phyloP scores from a whole-genome alignment of 768 basidiomycete genomes.

The Amanita exitialis region DNA sequence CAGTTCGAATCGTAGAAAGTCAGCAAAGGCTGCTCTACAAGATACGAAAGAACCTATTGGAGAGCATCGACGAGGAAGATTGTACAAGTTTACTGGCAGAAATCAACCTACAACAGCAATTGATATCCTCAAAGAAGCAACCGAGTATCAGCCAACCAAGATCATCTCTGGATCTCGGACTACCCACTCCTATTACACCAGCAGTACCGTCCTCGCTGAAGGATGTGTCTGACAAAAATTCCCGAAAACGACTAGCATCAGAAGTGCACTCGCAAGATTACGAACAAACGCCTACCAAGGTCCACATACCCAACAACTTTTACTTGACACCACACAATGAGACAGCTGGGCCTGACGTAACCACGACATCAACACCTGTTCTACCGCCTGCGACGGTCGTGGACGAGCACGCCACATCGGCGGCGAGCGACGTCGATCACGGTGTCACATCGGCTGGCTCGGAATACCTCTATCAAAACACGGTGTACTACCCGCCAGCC shows the following conservation, averaged over 20 bases:
- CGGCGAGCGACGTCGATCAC: not conserved
- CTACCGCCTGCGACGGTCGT: not conserved
- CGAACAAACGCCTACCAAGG: constrained; percentile 11
- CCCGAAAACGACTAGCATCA: constrained; percentile 16
- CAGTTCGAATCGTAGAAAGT: constrained; percentile 46
- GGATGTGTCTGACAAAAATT: constrained; percentile 13
- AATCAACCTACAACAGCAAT: constrained; percentile 29
- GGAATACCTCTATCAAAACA: constrained; percentile 8
- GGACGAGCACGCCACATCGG: not conserved
- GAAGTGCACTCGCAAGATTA: constrained; percentile 7
- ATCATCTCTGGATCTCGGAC: constrained; percentile 7
- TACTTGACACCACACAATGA: constrained; percentile 13
- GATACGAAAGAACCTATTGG: constrained; percentile 45
- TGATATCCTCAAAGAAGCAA: constrained; percentile 10
- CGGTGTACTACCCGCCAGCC: constrained; percentile 12
- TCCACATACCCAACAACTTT: constrained; percentile 22
- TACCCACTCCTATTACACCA: constrained; percentile 6
- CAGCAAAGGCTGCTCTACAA: constrained; percentile 59
- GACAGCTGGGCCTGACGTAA: constrained; percentile 9
- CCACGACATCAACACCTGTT: constrained; percentile 7
- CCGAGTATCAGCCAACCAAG: constrained; percentile 4
- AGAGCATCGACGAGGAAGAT: constrained; percentile 46
- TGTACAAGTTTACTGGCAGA: constrained; percentile 50
- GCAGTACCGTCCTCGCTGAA: constrained; percentile 11
- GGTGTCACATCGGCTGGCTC: constrained; percentile 4